Evolutionary conservation across 257 asterid species (phyloP), one percentile per base, ranked within the genome.

Genomic region (Solanum etuberosum): DNA sequence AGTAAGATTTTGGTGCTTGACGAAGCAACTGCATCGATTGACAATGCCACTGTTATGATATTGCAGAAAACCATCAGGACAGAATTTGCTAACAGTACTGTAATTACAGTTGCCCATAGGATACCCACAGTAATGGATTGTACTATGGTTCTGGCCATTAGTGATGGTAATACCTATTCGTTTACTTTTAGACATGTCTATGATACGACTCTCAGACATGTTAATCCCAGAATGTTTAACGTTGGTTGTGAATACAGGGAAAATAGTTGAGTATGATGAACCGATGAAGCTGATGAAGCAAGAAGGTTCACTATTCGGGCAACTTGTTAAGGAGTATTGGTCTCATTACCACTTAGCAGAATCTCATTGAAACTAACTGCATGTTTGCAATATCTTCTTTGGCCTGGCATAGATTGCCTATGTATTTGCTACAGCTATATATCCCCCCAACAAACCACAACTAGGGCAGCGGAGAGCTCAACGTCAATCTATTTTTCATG

Each of bases 121-220:
- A 95, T 97, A 90, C 98, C 99, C 12, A 97, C 98, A 0, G 99
- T 96, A 87, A 96, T 97, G 99, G 99, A 97, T 92, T 97, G 98
- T 34, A 93, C 97, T 5, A 96, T 88, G 95, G 99, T 97, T 90
- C 92, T 97, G 16, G 94, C 98, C 89, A 92, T 97, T 31, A 94
- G 98, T 42, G 99, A 95, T 18, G 99, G 99, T 94, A 78, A 90
- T 96, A 87, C 29, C 85, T 80, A 42, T 80, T 80, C 9, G 20
- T 42, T 40, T 77, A 42, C 63, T 77, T 42, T 77, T 8, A 42
- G 43, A 77, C 61, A 9, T 15, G 4, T 95, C 89, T 27, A 65
- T 27, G 15, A 31, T 31, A 29, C 15, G 42, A 70, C 23, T 0
- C 13, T 67, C 76, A 31, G 76, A 29, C 8, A 68, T 29, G 9